These are phyloP conservation scores for Metschnikowia bowlesiae DNA, from an alignment of 805 yeast genomes.

Conservation along the genomic window DNA sequence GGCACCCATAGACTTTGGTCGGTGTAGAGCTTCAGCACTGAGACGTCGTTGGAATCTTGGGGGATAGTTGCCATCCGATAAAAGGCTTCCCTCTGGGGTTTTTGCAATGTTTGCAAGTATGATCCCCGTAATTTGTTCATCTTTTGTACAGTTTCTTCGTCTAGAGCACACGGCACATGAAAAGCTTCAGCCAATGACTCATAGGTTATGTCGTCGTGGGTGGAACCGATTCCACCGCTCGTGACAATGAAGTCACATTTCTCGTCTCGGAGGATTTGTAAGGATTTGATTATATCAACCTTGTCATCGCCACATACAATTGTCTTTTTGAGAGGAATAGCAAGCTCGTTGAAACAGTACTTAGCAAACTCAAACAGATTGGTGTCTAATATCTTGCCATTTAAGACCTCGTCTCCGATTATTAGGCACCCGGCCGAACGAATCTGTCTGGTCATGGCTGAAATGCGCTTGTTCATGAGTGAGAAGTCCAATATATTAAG, in stretches of 20 bases:
- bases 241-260: conserved; percentile 66
- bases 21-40: conserved; percentile 40
- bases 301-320: conserved; percentile 76
- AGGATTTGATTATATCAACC: conserved; percentile 53
- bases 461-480: conserved; percentile 7
- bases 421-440: conserved; percentile 49
- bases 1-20: conserved; percentile 77
- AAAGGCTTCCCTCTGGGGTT: conserved; percentile 54
- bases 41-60: conserved; percentile 12
- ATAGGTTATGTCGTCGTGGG: conserved; percentile 88
- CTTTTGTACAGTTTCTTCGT: conserved; percentile 52
- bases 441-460: conserved; percentile 18
- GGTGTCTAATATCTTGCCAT: conserved; percentile 78
- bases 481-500: not conserved
- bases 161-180: conserved; percentile 44
- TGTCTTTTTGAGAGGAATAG: conserved; percentile 62
- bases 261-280: conserved; percentile 41
- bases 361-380: conserved; percentile 71
- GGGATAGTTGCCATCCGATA: conserved; percentile 82
- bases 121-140: conserved; percentile 51
- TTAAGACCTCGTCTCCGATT: conserved; percentile 85
- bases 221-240: conserved; percentile 76
- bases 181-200: conserved; percentile 67
- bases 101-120: conserved; percentile 26
- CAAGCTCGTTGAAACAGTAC: conserved; percentile 57